Percentiles rank a stretch among this genome's conserved stretches.
phyloP scores from a whole-genome alignment of 2,329 filamentous ascomycete species.

The Rachicladosporium sp. region DNA sequence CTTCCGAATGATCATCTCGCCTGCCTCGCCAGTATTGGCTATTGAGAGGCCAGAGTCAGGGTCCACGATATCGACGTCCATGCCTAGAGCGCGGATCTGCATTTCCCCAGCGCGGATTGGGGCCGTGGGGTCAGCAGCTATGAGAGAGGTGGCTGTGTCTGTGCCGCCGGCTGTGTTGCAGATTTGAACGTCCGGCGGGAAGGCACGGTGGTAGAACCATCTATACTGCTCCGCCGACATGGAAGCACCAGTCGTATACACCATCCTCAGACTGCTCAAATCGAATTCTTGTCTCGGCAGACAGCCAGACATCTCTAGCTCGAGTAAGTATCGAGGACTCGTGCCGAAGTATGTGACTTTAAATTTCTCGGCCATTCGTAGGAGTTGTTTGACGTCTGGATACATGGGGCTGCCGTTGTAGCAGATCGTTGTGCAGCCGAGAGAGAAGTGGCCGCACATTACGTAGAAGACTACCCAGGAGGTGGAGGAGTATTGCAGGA shows the following conservation, averaged over 20 bases:
- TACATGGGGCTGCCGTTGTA: slow-evolving; percentile 34
- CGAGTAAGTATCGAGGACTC: slow-evolving; percentile 33
- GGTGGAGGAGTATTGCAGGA: slow-evolving; percentile 36
- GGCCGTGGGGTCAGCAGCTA: slow-evolving; percentile 31
- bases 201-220: slow-evolving; percentile 34
- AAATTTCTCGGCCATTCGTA: slow-evolving; percentile 26
- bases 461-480: slow-evolving; percentile 38
- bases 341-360: slow-evolving; percentile 32
- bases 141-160: slow-evolving; percentile 33
- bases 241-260: slow-evolving; percentile 35
- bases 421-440: slow-evolving; percentile 30
- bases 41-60: slow-evolving; percentile 26
- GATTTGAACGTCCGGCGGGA: slow-evolving; percentile 27
- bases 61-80: slow-evolving; percentile 36
- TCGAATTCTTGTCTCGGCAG: slow-evolving; percentile 28
- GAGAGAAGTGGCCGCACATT: slow-evolving; percentile 31
- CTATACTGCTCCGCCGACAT: slow-evolving; percentile 31
- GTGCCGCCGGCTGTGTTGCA: slow-evolving; percentile 36
- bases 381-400: slow-evolving; percentile 26
- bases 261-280: slow-evolving; percentile 27
- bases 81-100: slow-evolving; percentile 33
- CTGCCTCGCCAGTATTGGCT: slow-evolving; percentile 24
- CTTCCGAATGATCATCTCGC: slow-evolving; percentile 34
- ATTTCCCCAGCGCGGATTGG: slow-evolving; percentile 35
- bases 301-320: slow-evolving; percentile 26